phyloP scores from a whole-genome alignment of 495 filamentous ascomycete species.

The Margaritispora aquatica region DNA sequence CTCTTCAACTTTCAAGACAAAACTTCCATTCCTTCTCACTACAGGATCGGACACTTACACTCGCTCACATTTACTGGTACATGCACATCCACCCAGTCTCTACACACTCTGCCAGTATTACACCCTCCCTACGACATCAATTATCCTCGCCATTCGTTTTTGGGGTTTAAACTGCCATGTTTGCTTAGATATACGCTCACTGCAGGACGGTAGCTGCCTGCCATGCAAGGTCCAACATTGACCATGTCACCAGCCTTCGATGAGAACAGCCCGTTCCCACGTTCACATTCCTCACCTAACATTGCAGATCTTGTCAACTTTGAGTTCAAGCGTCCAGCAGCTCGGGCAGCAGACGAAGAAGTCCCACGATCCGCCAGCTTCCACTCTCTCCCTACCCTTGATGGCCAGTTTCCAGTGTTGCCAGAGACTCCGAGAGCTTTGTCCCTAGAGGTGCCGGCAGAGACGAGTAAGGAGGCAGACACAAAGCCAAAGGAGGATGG shows the following conservation, averaged over 20 bases:
- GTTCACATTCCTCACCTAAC: slow-evolving; percentile 24
- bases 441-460: slow-evolving; percentile 3
- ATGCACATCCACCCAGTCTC: no score
- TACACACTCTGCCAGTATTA: background rate
- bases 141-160: background rate
- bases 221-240: slow-evolving; percentile 23
- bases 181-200: slow-evolving; percentile 7
- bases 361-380: slow-evolving; percentile 26
- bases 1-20: no score
- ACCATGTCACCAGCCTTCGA: slow-evolving; percentile 22
- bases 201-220: slow-evolving; percentile 12
- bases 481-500: background rate
- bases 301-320: slow-evolving; percentile 16
- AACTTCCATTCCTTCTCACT: no score
- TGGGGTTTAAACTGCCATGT: slow-evolving; percentile 7
- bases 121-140: background rate
- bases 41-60: background rate
- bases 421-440: slow-evolving; percentile 5
- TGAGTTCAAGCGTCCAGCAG: slow-evolving; percentile 18
- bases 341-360: slow-evolving; percentile 6
- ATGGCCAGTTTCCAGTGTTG: slow-evolving; percentile 2
- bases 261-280: slow-evolving; percentile 17
- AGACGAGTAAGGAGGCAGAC: background rate
- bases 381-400: slow-evolving; percentile 14
- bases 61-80: no score